Evolutionary conservation across 495 filamentous ascomycete genomes (phyloP).

Genomic region (Hypoxylon subgilvum): DNA sequence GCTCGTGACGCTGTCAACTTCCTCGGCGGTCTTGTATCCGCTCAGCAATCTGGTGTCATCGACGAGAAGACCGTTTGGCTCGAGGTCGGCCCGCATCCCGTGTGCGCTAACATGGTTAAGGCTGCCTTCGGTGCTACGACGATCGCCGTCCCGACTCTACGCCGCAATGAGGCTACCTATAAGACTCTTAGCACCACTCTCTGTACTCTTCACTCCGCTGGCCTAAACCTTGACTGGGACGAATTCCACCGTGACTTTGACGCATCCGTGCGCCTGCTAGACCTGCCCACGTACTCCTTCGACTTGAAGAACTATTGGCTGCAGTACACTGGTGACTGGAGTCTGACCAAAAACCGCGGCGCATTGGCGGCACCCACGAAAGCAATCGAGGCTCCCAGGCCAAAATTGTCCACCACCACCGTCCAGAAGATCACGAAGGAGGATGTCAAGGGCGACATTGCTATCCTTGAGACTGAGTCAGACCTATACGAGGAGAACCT

Average conservation of each 20-base stretch:
- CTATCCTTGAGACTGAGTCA: constrained; percentile 67
- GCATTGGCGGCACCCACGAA: constrained; percentile 55
- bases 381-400: constrained; percentile 57
- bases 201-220: constrained; percentile 65
- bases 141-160: constrained; percentile 62
- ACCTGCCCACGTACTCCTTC: constrained; percentile 77
- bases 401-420: constrained; percentile 55
- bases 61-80: constrained; percentile 65
- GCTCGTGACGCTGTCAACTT: constrained; percentile 78
- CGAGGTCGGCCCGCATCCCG: constrained; percentile 73
- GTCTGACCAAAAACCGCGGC: constrained; percentile 72
- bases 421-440: constrained; percentile 64
- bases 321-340: constrained; percentile 71
- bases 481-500: constrained; percentile 68
- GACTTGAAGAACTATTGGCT: constrained; percentile 87
- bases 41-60: constrained; percentile 55
- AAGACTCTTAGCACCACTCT: constrained; percentile 67
- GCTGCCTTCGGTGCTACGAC: constrained; percentile 63
- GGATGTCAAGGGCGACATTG: constrained; percentile 58
- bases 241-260: constrained; percentile 79
- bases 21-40: constrained; percentile 64
- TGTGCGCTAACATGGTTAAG: constrained; percentile 73
- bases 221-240: constrained; percentile 74
- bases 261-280: constrained; percentile 63
- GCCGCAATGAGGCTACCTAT: constrained; percentile 64